Conservation (phyloP, 257 asterid genomes). For the Scutellaria baicalensis region DNA sequence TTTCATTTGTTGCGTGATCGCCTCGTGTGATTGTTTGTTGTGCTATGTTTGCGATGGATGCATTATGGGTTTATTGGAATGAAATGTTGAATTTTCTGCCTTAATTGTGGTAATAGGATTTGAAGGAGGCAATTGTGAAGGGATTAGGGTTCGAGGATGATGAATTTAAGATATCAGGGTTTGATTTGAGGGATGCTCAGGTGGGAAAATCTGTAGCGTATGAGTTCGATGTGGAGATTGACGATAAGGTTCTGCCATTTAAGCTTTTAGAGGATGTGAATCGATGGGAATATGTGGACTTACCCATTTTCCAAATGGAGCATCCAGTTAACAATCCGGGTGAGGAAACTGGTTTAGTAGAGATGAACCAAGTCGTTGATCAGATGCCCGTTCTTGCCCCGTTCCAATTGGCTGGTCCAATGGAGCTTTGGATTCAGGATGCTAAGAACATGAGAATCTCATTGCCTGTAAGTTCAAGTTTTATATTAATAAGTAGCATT, state of each 20-base stretch:
- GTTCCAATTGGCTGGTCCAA: conserved; percentile 92
- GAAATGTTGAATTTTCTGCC: not conserved
- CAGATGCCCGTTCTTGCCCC: conserved; percentile 80
- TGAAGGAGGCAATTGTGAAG: conserved; percentile 82
- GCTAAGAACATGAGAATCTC: conserved; percentile 91
- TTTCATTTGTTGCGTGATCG: not conserved
- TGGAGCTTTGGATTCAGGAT: conserved; percentile 98
- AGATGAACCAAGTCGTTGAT: conserved; percentile 34
- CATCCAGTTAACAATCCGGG: conserved; percentile 18
- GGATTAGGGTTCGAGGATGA: conserved; percentile 86
- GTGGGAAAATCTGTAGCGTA: conserved; percentile 87
- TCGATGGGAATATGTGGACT: conserved; percentile 84
- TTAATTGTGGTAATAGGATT: conserved; percentile 38
- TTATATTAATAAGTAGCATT: not conserved
- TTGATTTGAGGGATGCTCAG: conserved; percentile 76
- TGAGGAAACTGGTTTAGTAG: conserved; percentile 52
- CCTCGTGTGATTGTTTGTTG: not conserved
- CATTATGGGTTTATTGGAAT: not conserved
- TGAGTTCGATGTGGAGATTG: conserved; percentile 90
- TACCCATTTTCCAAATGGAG: conserved; percentile 72
- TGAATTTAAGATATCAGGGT: conserved; percentile 74
- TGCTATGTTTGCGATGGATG: not conserved
- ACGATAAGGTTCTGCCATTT: conserved; percentile 68
- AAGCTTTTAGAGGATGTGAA: conserved; percentile 93
- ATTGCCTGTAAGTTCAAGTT: conserved; percentile 61